Evolutionary conservation across 2,329 filamentous ascomycete species (phyloP), one percentile per base, ranked within the genome.

Genomic region (Biscogniauxia marginata): DNA sequence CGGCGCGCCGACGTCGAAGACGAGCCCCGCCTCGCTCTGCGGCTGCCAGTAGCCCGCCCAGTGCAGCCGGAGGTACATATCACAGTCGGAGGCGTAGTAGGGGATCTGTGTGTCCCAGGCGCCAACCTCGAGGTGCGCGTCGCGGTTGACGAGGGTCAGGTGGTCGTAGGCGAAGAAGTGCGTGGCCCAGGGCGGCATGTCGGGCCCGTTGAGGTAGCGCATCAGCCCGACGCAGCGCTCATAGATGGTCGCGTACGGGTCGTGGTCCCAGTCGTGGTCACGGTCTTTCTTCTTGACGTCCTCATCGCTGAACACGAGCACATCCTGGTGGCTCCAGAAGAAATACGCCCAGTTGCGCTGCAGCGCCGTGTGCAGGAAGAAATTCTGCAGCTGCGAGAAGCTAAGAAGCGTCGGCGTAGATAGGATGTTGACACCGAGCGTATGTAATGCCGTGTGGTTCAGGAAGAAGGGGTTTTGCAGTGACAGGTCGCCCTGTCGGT

Each of bases 381-480:
- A 79, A 59, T 82, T 82, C 60, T 81, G 78, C 20, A 81, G 66
- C 63, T 82, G 79, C 1, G 79, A 71, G 58, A 81, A 81, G 25
- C 66, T 77, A 25, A 81, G 70, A 0, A 80, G 68, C 1, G 76
- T 78, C 4, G 79, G 77, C 7, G 77, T 78, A 19, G 72, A 67
- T 3, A 83, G 58, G 22, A 83, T 70, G 25, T 79, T 77, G n/a
- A 84, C 79, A 9, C 81, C 81, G 20, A 82, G 71, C 54, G 69
- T 65, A 1, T 68, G 61, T 0, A 83, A 70, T 23, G 77, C 75
- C 1, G 75, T 76, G 61, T 82, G 76, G 65, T 84, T 79, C 7
- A 84, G 70, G 65, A 78, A 83, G 67, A 82, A 83, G 0, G 79
- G 80, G 56, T 84, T 83, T 53, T 82, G 75, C 3, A 79, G 65